These are phyloP conservation scores for Dactylellina haptotyla DNA, from an alignment of 2,329 filamentous ascomycete genomes.

Conservation along the genomic window DNA sequence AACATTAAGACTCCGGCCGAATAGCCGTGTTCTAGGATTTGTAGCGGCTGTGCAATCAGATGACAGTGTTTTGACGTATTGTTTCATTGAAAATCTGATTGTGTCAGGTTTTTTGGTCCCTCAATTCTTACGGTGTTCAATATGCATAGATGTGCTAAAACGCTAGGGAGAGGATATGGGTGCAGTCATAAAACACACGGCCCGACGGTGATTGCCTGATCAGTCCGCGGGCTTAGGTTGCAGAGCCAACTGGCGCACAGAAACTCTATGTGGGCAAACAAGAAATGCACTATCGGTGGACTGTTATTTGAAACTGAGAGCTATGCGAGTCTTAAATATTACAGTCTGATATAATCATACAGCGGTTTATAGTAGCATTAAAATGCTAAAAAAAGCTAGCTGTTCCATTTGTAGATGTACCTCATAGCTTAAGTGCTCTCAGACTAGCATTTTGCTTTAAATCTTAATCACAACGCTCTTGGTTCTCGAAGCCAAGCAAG, in stretches of 20 bases:
- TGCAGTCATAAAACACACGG: constrained; percentile 27
- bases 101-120: constrained; percentile 12
- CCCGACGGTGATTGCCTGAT: constrained; percentile 41
- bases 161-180: constrained; percentile 4
- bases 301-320: too few relatives aligned
- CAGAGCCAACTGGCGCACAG: too few relatives aligned
- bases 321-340: too few relatives aligned
- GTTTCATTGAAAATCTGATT: constrained; percentile 30
- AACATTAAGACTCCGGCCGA: constrained; percentile 35
- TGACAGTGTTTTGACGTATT: constrained; percentile 20
- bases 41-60: constrained; percentile 6
- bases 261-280: not conserved
- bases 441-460: not conserved
- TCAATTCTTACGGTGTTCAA: not conserved
- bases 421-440: too few relatives aligned
- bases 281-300: not conserved
- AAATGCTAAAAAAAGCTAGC: too few relatives aligned
- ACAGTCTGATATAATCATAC: too few relatives aligned
- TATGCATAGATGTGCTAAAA: not conserved
- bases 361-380: too few relatives aligned
- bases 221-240: constrained; percentile 21
- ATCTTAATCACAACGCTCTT: not conserved
- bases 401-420: too few relatives aligned
- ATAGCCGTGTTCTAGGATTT: constrained; percentile 7
- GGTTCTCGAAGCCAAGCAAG: constrained; percentile 9